A percentile compares a stretch with the other conserved stretches of the same genome.
Conservation (phyloP, 495 filamentous ascomycete genomes). For the Aspergillus leporis region DNA sequence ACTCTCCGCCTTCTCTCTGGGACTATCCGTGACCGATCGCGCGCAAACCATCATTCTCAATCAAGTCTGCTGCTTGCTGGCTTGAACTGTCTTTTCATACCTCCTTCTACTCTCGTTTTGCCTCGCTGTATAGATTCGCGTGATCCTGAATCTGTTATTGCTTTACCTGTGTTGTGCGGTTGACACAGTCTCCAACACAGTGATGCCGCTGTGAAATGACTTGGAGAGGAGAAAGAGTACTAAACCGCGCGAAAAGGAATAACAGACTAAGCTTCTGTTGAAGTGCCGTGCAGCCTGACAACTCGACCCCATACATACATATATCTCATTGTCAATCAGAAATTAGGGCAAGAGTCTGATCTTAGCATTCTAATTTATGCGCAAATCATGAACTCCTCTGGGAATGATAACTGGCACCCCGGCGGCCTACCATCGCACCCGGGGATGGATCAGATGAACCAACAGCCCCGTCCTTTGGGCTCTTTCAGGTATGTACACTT, state of each 20-base stretch:
- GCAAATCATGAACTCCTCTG: constrained; percentile 44
- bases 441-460: constrained; percentile 48
- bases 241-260: constrained; percentile 27
- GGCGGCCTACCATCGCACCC: constrained; percentile 47
- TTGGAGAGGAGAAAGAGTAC: constrained; percentile 22
- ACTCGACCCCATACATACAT: background rate
- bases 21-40: constrained; percentile 47
- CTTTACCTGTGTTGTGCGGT: constrained; percentile 10
- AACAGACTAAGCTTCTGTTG: constrained; percentile 18
- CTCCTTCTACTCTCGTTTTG: constrained; percentile 8
- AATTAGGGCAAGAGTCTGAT: background rate
- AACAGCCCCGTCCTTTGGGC: constrained; percentile 46
- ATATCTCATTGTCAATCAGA: background rate
- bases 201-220: constrained; percentile 33
- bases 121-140: background rate
- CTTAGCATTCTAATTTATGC: constrained; percentile 21
- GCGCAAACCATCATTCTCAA: constrained; percentile 39
- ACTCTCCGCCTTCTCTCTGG: constrained; percentile 42
- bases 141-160: background rate
- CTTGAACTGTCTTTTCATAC: constrained; percentile 12
- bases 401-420: constrained; percentile 51
- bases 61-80: constrained; percentile 20
- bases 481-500: constrained; percentile 42
- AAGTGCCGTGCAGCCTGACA: constrained; percentile 10
- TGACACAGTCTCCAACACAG: constrained; percentile 19